phyloP scores from a whole-genome alignment of 2,329 filamentous ascomycete species.

The Phaeosphaeriaceae sp. region DNA sequence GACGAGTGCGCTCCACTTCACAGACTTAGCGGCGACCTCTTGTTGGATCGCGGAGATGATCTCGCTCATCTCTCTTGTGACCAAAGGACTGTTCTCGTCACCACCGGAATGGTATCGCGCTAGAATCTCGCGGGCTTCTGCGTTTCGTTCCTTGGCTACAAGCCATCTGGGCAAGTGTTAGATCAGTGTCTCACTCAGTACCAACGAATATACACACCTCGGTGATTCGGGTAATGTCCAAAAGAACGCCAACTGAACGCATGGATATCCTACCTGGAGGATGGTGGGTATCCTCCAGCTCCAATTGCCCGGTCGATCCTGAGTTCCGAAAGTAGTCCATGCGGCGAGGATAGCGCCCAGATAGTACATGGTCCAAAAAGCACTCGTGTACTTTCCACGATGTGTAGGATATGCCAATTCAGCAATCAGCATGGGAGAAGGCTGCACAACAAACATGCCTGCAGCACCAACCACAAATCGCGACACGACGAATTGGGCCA shows the following conservation, averaged over 20 bases:
- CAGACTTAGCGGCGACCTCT: conserved; percentile 45
- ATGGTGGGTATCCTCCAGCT: conserved; percentile 68
- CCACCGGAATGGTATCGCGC: conserved; percentile 70
- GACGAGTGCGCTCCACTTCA: background rate
- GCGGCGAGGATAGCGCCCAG: conserved; percentile 23
- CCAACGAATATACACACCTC: background rate
- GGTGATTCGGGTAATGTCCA: conserved; percentile 65
- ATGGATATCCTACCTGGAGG: conserved; percentile 65
- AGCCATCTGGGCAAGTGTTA: conserved; percentile 59
- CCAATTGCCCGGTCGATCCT: conserved; percentile 13
- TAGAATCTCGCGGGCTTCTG: conserved; percentile 67
- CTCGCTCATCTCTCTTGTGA: conserved; percentile 71
- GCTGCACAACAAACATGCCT: conserved; percentile 57
- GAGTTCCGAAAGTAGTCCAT: conserved; percentile 19
- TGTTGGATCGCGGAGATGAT: conserved; percentile 70
- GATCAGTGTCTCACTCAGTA: background rate
- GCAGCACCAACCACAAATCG: conserved; percentile 50
- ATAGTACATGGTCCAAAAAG: conserved; percentile 53
- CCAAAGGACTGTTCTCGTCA: conserved; percentile 63
- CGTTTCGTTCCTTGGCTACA: conserved; percentile 67
- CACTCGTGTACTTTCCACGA: conserved; percentile 63
- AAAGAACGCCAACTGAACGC: conserved; percentile 66
- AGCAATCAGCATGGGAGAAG: conserved; percentile 61
- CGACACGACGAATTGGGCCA: conserved; percentile 55
- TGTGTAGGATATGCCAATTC: conserved; percentile 66